Base-by-base conservation (phyloP, 768 basidiomycete species). In the Pleurotus cornucopiae region DNA sequence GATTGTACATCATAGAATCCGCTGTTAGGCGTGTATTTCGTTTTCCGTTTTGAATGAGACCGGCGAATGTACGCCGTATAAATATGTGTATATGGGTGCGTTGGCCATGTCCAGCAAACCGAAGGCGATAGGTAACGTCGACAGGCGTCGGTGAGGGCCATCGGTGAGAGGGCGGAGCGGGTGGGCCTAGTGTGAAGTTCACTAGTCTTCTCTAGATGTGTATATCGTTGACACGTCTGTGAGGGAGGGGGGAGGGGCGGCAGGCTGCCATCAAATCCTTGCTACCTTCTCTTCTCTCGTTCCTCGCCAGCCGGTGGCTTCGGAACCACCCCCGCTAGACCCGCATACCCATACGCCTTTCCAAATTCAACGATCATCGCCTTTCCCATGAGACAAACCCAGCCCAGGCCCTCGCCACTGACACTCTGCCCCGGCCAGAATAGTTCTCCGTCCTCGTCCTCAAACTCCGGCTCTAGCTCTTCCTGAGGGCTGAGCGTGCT, bases 371-470 rank as follows among this genome's bases (percentile, higher is more conserved):
- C 83, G 64, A 92, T 82, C 90, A 92, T 92, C 40, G 89, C 85
- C 66, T 86, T 88, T 62, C 89, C 89, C 83, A 92, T 86, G 25
- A 88, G 74, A 67, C 89, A 91, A n/a, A 91, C 83, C 90, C 90
- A 92, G 18, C 86, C 90, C 26, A 92, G 76, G 48, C 90, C 90
- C 67, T 89, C 86, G 43, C 88, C 88, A 26, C 80, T 86, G 57
- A 84, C 74, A 37, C 80, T 76, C 63, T 89, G 85, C 43, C 84
- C 84, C 0, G 89, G 90, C 90, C 89, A 91, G 64, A 83, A 89
- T n/a, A 92, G 73, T 63, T 91, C 90, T 60, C 89, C 88, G 66
- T 90, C 89, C 60, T 90, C 87, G 62, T 92, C 90, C 66, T 91
- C 89, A 53, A 91, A 82, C 60, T 91, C 89, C 9, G 87, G 86